Evolutionary conservation across 2,329 filamentous ascomycete genomes (phyloP), one percentile per base, ranked within the genome.

Genomic region (Hymenoscyphus infarciens): DNA sequence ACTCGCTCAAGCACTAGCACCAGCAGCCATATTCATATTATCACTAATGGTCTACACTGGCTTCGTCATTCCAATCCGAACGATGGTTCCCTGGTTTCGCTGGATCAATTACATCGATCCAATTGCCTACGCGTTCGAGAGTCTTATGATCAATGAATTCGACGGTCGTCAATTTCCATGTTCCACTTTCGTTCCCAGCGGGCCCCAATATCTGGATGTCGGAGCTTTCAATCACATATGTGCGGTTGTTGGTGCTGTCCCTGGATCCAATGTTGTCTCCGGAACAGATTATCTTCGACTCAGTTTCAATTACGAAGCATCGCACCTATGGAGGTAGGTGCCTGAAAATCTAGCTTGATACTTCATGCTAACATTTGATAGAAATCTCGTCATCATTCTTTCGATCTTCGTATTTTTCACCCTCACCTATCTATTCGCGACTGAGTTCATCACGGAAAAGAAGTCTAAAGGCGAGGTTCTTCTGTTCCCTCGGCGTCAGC

Each of bases 121-220:
- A 1, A 82, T 96, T 11, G 86, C 85, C 1, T 95, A 95, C 68
- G 85, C 86, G 0, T 96, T 94, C 71, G 91, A 96, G 74, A 79
- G 86, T 0, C 80, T 95, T 19, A 88, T 93, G 82, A 83, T 91
- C 68, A 96, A 95, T 75, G 92, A 96, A 74, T 96, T 96, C 56
- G 62, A 67, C 33, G 65, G 60, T 42, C 61, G 66, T 15, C 15
- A 63, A 4, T 65, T 69, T 53, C 33, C 56, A 1, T 70, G 69
- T 61, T 59, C 59, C 5, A 19, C 31, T 68, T 64, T 49, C 56
- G 56, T 60, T 13, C 83, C 57, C 16, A 59, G 45, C 19, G 57
- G 57, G 35, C 68, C 62, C 16, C 62, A 66, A 2, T 69, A 62
- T 38, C 55, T 58, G 3, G 55, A 60, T 13, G 33, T 61, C 8